Base-by-base conservation (phyloP, 208 protist species). In the Naegleria lovaniensis region DNA sequence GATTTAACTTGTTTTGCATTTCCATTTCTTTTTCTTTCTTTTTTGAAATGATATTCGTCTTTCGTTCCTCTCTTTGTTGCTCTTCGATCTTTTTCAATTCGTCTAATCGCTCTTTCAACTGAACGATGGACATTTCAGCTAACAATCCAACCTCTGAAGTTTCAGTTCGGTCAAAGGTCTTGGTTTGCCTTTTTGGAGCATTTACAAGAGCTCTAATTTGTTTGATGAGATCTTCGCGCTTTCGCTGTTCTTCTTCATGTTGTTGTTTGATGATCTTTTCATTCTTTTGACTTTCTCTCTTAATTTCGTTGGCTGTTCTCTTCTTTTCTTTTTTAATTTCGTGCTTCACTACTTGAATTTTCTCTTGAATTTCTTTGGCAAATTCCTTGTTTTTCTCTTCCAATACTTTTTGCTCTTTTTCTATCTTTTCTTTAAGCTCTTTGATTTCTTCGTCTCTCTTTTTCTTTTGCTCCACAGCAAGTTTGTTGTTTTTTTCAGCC, bases 131-230 rank as follows among this genome's bases (percentile, higher is more conserved):
- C 92, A 94, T 94, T 92, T 94, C 89, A 58, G 89, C 85, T 36
- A 94, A 84, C 25, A 94, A 40, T 19, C 92, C 92, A 33, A 83
- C 41, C 19, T 89, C 89, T 79, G 92, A 52, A 25, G 7, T 22
- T 43, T 79, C 87, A 2, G 92, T 92, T 48, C 91, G 89, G 79
- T 94, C 92, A 85, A 94, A 89, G 0, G 38, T 48, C 3, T 5
- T 55, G 33, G 38, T 84, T n/a, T 85, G 85, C 39, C 83, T 59
- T 16, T 40, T n/a, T 29, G 92, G 92, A 41, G 92, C 92, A 38
- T 75, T 84, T 79, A 91, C 92, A 48, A 94, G 55, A 43, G 92
- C 92, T 38, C 89, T 59, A 40, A 94, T 93, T 91, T 94, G 91
- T 43, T n/a, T 89, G 33, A 94, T 93, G 9, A 93, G 36, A 5